Evolutionary conservation across 768 basidiomycete species (phyloP).

Genomic region (Chiua virens): DNA sequence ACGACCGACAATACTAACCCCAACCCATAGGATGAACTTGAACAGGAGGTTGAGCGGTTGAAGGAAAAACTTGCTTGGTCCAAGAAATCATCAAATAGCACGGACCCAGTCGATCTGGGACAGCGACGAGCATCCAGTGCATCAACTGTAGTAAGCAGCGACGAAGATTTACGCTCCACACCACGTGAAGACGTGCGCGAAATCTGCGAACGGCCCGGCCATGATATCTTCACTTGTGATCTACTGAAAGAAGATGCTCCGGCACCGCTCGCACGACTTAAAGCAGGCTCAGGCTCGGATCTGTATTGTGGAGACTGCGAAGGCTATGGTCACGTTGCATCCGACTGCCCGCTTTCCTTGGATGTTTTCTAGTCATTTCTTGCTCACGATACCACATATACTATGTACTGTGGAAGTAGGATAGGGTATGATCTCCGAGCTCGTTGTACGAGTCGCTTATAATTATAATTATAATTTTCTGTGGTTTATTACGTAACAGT

Average conservation of each 20-base stretch:
- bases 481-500: conserved; percentile 22
- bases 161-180: conserved; percentile 21
- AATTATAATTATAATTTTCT: not conserved
- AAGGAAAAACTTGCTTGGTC: conserved; percentile 65
- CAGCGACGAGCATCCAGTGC: conserved; percentile 21
- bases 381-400: conserved; percentile 3
- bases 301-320: conserved; percentile 85
- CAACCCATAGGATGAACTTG: conserved; percentile 70
- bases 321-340: conserved; percentile 69
- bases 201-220: conserved; percentile 81
- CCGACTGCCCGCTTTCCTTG: conserved; percentile 79
- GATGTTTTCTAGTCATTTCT: conserved; percentile 71
- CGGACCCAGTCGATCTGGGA: conserved; percentile 37
- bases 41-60: conserved; percentile 75
- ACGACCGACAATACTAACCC: conserved; percentile 11
- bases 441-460: conserved; percentile 12
- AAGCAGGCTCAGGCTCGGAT: conserved; percentile 28
- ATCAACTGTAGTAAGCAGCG: conserved; percentile 24
- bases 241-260: conserved; percentile 60
- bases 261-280: conserved; percentile 21
- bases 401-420: conserved; percentile 15
- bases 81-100: conserved; percentile 55
- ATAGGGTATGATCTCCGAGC: conserved; percentile 18
- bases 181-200: conserved; percentile 65
- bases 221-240: conserved; percentile 85